Evolutionary conservation across 1,139 yeast genomes (phyloP).

Genomic region (Protomyces inouyei): DNA sequence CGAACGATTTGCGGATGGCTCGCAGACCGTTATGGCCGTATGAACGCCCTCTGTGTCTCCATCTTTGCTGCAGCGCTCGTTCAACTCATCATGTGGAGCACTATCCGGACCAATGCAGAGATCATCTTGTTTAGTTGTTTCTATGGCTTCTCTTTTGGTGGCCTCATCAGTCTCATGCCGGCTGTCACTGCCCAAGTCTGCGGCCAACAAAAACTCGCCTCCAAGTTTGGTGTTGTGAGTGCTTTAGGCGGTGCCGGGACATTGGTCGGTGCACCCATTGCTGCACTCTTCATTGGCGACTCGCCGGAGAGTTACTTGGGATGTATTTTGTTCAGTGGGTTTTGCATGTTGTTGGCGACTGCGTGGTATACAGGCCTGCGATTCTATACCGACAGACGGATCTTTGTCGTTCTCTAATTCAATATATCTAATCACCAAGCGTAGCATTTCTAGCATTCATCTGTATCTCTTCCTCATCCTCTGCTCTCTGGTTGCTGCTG

Average conservation of each 20-base stretch:
- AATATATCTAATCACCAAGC: neutral
- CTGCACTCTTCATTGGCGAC: conserved; percentile 13
- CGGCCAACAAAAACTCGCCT: conserved; percentile 19
- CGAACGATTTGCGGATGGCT: conserved; percentile 46
- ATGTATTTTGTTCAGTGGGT: conserved; percentile 17
- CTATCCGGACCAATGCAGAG: conserved; percentile 47
- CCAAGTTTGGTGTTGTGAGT: conserved; percentile 27
- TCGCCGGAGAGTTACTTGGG: conserved; percentile 5
- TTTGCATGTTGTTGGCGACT: conserved; percentile 7
- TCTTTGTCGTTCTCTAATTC: neutral
- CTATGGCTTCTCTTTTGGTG: conserved; percentile 54
- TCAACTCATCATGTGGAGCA: conserved; percentile 48
- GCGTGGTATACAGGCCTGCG: conserved; percentile 13
- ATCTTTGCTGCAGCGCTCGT: conserved; percentile 32
- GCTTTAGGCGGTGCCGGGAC: conserved; percentile 24
- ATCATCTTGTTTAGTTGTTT: conserved; percentile 48
- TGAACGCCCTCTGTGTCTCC: conserved; percentile 41
- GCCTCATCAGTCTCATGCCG: conserved; percentile 48
- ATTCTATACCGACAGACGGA: conserved; percentile 1
- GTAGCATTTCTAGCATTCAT: neutral
- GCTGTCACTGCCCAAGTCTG: conserved; percentile 55
- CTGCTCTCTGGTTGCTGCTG: too few relatives aligned
- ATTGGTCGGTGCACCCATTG: conserved; percentile 19
- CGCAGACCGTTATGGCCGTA: conserved; percentile 46
- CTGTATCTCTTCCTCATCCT: neutral